Evolutionary conservation across 2,329 filamentous ascomycete genomes (phyloP).

Genomic region (Nigrospora osmanthi): DNA sequence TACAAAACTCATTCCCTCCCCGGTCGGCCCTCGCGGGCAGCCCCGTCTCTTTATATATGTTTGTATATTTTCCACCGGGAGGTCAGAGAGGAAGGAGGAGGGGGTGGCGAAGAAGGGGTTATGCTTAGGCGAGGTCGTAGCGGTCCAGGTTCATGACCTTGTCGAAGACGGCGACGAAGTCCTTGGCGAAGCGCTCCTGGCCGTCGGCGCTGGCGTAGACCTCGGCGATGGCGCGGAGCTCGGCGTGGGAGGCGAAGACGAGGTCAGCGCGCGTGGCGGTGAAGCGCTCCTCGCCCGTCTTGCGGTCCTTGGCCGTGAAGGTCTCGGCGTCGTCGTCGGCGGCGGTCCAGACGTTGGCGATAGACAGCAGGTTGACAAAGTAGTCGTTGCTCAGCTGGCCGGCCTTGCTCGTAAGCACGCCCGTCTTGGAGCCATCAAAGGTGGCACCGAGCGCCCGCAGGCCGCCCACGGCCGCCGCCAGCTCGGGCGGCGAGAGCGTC

Average conservation of each 20-base stretch:
- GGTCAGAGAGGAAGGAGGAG: too few species aligned
- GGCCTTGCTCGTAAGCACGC: conserved; percentile 60
- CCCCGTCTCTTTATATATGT: too few species aligned
- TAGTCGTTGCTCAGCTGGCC: conserved; percentile 72
- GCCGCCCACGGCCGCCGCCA: conserved; percentile 65
- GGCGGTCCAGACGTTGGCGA: conserved; percentile 56
- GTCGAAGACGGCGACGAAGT: conserved; percentile 64
- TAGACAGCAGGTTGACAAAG: conserved; percentile 72
- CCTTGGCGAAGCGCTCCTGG: conserved; percentile 57
- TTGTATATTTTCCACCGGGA: too few species aligned
- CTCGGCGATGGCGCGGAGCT: conserved; percentile 64
- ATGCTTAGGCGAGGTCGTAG: conserved; percentile 45
- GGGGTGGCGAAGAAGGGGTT: too few species aligned
- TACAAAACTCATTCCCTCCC: too few species aligned
- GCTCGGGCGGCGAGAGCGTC: conserved; percentile 61
- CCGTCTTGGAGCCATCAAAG: conserved; percentile 59
- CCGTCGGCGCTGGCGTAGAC: conserved; percentile 57
- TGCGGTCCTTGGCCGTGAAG: conserved; percentile 58
- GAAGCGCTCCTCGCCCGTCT: conserved; percentile 60
- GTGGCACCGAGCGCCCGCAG: conserved; percentile 63
- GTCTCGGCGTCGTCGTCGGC: conserved; percentile 40
- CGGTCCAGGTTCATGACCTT: conserved; percentile 72
- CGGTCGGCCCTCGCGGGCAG: too few species aligned
- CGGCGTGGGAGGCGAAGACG: conserved; percentile 66
- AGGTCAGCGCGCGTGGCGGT: conserved; percentile 61